A percentile compares a stretch with the other conserved stretches of the same genome.
These are phyloP conservation scores for Huntiella decipiens DNA, from an alignment of 2,329 filamentous ascomycete genomes.

Conservation along the genomic window DNA sequence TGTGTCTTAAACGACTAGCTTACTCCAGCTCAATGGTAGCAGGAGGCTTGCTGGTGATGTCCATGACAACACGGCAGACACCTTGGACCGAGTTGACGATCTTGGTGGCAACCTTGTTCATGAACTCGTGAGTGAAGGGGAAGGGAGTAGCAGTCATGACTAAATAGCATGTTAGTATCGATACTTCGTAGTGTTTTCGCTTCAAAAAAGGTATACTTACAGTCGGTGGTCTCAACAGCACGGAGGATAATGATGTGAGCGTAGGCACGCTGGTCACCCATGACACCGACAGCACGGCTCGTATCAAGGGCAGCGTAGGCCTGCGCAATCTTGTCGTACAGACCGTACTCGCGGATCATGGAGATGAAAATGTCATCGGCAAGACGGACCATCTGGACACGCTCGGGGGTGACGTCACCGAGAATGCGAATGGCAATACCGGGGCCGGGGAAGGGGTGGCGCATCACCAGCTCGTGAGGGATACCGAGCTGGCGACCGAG, in stretches of 20 bases:
- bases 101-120: constrained; percentile 43
- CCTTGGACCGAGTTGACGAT: constrained; percentile 48
- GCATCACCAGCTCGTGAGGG: constrained; percentile 18
- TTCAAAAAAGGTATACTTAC: constrained; percentile 3
- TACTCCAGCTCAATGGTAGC: constrained; percentile 62
- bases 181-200: not conserved
- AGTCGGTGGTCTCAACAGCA: constrained; percentile 24
- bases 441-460: constrained; percentile 21
- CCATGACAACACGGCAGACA: constrained; percentile 20
- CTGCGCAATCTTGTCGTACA: constrained; percentile 40
- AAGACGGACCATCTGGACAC: constrained; percentile 59
- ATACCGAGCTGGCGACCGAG: constrained; percentile 18
- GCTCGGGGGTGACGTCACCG: constrained; percentile 64
- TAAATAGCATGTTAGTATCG: constrained; percentile 4
- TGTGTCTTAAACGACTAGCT: not conserved
- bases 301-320: constrained; percentile 13
- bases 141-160: constrained; percentile 58
- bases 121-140: constrained; percentile 43
- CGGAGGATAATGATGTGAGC: constrained; percentile 21
- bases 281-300: constrained; percentile 12
- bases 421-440: constrained; percentile 60
- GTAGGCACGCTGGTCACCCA: constrained; percentile 46
- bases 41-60: constrained; percentile 43
- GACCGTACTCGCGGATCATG: constrained; percentile 51
- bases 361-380: constrained; percentile 61